Evolutionary conservation across 2,329 filamentous ascomycete species (phyloP).

Genomic region (Fusarium tanahbumbuense): DNA sequence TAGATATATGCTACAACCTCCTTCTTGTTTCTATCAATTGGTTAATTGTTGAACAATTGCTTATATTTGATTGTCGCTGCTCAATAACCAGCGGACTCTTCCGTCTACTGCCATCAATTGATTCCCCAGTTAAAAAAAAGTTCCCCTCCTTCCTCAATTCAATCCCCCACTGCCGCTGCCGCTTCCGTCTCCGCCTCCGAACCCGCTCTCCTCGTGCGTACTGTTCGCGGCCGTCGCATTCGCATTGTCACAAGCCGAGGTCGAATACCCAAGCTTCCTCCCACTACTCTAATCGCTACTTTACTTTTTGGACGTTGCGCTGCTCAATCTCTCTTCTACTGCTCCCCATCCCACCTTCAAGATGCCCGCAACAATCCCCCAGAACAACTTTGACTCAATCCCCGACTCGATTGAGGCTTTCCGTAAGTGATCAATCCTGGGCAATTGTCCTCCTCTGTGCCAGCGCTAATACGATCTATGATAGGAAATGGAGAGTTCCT

Average conservation of each 20-base stretch:
- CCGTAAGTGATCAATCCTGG: slow-evolving; percentile 59
- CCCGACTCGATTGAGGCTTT: slow-evolving; percentile 73
- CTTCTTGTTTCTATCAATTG: neutral
- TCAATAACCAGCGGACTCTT: slow-evolving; percentile 22
- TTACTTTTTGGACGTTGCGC: neutral
- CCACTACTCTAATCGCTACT: slow-evolving; percentile 1
- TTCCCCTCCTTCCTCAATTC: slow-evolving; percentile 25
- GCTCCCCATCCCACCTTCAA: slow-evolving; percentile 20
- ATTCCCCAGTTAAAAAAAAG: slow-evolving; percentile 20
- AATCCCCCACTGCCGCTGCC: slow-evolving; percentile 25
- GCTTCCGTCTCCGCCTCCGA: slow-evolving; percentile 40
- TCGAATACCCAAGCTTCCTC: slow-evolving; percentile 18
- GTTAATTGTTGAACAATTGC: neutral
- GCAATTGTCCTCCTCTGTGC: neutral
- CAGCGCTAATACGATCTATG: slow-evolving; percentile 22
- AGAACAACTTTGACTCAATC: slow-evolving; percentile 71
- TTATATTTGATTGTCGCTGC: neutral
- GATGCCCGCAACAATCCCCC: slow-evolving; percentile 65
- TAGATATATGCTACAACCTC: neutral
- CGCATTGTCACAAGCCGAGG: slow-evolving; percentile 36
- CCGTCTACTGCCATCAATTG: neutral
- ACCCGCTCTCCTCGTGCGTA: slow-evolving; percentile 38
- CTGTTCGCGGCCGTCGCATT: slow-evolving; percentile 37
- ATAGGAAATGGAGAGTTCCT: slow-evolving; percentile 88
- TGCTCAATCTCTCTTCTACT: slow-evolving; percentile 7